Evolutionary conservation across 1,139 yeast genomes (phyloP), one percentile per base, ranked within the genome.

Genomic region (Candida pseudoviswanathii): DNA sequence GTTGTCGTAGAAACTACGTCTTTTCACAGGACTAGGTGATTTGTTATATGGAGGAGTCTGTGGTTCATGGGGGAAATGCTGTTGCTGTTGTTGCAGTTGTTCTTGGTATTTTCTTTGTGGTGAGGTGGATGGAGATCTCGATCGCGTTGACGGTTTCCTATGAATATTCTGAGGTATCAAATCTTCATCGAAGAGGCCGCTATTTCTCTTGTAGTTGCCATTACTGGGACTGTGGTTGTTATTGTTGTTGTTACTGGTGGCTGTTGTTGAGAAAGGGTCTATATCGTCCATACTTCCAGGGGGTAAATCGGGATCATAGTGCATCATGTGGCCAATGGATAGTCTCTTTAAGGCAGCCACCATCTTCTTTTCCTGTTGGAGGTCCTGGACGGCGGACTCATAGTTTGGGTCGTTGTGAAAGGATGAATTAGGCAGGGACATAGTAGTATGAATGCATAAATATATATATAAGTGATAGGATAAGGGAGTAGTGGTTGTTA

Each of bases 291-390:
- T 64, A 6, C 52, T 43, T 5, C 54, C 52, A 16, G 57, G 56
- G 1, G 85, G 85, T 39, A 81, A 65, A 58, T 81, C 86, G 2
- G 85, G 85, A 56, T 81, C 85, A 54, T 74, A 78, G 54, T 70
- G 74, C 71, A 81, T 70, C 62, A 75, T 63, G 34, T 54, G 50
- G 10, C 85, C 85, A 11, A 81, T 78, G 5, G 83, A 78, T 25
- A 81, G 66, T 50, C 86, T 68, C 60, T 81, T 81, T 53, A 81
- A 68, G 10, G 84, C 83, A 33, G 82, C 80, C 57, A 81, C 85
- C 71, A 79, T 77, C 63, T 78, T 77, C 65, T 80, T 78, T 59
- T 81, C 85, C 58, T 77, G 81, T 59, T 81, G 83, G 45, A 77
- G 70, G 50, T 74, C 79, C 57, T 72, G 74, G 38, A 77, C 80